Base-by-base conservation (phyloP, 768 basidiomycete genomes). In the Coprinopsis strossmayeri region DNA sequence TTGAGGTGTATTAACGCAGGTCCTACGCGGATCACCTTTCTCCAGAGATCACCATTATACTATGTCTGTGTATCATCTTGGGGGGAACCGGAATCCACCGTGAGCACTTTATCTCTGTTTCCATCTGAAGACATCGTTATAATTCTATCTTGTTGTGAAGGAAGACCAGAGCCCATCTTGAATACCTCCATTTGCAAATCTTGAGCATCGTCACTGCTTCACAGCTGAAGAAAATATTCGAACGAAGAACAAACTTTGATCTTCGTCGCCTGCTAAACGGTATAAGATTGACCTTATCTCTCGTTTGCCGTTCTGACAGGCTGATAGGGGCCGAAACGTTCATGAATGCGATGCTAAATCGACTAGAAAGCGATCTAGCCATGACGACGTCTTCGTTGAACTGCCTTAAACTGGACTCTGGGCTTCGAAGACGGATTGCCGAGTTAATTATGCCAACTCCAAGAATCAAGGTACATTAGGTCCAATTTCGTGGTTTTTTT, bases 81-180 rank as follows among this genome's bases (percentile, higher is more conserved):
- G 90, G 89, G 89, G 11, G 96, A 98, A 65, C 95, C 96, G 0
- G 96, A 97, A 66, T 90, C 87, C 52, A 84, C 97, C 54, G 94
- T 97, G 45, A n/a, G n/a, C n/a, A n/a, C n/a, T n/a, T n/a, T n/a
- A n/a, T n/a, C n/a, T n/a, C n/a, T n/a, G n/a, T n/a, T n/a, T n/a
- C n/a, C n/a, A n/a, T n/a, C n/a, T n/a, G n/a, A n/a, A 47, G 52
- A 39, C 39, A 27, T 21, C 34, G 42, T 32, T 34, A 21, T 15
- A 25, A 28, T 45, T 35, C n/a, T n/a, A 37, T 11, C 37, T 13
- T 24, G 45, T 50, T 61, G 68, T 73, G 69, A 84, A 82, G 78
- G 48, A 82, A 98, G 95, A 85, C 87, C 55, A 79, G 95, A 48
- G 78, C 82, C 18, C 96, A 98, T 70, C 78, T 99, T 52, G 95